Percentiles rank a stretch among this genome's conserved stretches.
phyloP scores from a whole-genome alignment of 1,284 basidiomycete genomes.

The Trichosporon sp. region DNA sequence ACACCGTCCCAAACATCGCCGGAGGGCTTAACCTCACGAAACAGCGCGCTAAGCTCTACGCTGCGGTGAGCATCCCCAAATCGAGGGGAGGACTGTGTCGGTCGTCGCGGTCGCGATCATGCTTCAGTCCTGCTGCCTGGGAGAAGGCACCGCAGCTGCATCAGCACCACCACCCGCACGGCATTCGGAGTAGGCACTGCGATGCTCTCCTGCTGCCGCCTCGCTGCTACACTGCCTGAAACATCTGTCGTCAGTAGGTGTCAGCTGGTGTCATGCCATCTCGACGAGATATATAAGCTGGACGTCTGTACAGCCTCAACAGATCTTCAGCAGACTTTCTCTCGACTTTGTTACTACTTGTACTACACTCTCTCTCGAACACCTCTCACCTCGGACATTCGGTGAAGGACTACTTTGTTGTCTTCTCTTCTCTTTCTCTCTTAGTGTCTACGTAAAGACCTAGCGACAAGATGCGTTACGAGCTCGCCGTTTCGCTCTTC shows the following conservation, averaged over 20 bases:
- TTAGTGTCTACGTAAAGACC: neutral
- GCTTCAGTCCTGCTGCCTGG: neutral
- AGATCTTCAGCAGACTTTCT: neutral
- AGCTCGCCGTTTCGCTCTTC: neutral
- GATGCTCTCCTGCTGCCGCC: neutral
- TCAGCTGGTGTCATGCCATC: neutral
- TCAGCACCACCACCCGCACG: neutral
- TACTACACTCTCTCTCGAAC: neutral
- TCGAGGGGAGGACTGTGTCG: neutral
- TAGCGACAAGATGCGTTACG: neutral
- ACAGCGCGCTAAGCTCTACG: neutral
- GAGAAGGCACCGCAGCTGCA: neutral
- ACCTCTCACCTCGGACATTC: neutral
- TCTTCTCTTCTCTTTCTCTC: neutral
- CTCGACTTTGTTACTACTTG: constrained; percentile 1
- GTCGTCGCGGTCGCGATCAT: neutral
- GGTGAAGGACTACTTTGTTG: neutral
- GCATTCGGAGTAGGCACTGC: neutral
- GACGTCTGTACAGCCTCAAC: neutral
- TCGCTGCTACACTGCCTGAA: no score
- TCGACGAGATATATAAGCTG: neutral
- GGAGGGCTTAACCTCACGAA: neutral
- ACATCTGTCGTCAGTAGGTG: neutral
- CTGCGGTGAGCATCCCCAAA: neutral
- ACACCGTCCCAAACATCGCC: neutral